Evolutionary conservation across 192 early-diverging fungal genomes (phyloP).

Genomic region (Coemansia furcata): DNA sequence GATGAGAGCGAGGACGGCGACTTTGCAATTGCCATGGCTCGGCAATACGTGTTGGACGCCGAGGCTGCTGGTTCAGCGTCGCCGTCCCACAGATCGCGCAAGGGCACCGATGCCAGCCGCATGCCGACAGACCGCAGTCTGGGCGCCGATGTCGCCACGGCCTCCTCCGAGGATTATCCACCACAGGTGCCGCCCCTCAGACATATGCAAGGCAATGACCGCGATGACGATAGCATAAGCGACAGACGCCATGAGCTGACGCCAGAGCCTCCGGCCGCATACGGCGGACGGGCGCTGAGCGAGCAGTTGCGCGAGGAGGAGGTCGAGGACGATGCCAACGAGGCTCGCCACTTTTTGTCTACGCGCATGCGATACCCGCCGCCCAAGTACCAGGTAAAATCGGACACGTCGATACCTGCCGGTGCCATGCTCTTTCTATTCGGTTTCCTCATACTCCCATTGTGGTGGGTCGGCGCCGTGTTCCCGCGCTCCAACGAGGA

Average conservation of each 20-base stretch:
- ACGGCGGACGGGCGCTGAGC: conserved; percentile 15
- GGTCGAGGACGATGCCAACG: conserved; percentile 49
- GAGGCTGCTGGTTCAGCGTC: conserved; percentile 42
- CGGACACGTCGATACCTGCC: conserved; percentile 19
- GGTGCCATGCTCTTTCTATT: conserved; percentile 43
- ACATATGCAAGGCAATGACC: conserved; percentile 1
- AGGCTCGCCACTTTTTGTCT: conserved; percentile 45
- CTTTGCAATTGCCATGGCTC: conserved; percentile 33
- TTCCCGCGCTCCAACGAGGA: conserved; percentile 32
- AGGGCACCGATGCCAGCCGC: conserved; percentile 26
- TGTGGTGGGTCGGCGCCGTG: conserved; percentile 53
- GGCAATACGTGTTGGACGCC: conserved; percentile 43
- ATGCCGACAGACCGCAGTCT: conserved; percentile 10
- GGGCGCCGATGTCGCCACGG: conserved; percentile 5
- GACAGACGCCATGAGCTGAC: background rate
- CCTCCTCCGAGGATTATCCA: conserved; percentile 23
- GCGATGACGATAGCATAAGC: conserved; percentile 14
- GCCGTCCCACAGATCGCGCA: conserved; percentile 33
- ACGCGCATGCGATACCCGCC: conserved; percentile 37
- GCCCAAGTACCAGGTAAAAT: conserved; percentile 27
- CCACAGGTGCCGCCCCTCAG: conserved; percentile 11
- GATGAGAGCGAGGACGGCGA: conserved; percentile 9
- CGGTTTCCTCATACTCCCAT: conserved; percentile 46
- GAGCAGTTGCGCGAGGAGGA: conserved; percentile 43
- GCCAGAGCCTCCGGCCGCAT: background rate